Percentiles rank a stretch among this genome's conserved stretches.
These are phyloP conservation scores for Gyrodon lividus DNA, from an alignment of 768 basidiomycete genomes.

Conservation along the genomic window DNA sequence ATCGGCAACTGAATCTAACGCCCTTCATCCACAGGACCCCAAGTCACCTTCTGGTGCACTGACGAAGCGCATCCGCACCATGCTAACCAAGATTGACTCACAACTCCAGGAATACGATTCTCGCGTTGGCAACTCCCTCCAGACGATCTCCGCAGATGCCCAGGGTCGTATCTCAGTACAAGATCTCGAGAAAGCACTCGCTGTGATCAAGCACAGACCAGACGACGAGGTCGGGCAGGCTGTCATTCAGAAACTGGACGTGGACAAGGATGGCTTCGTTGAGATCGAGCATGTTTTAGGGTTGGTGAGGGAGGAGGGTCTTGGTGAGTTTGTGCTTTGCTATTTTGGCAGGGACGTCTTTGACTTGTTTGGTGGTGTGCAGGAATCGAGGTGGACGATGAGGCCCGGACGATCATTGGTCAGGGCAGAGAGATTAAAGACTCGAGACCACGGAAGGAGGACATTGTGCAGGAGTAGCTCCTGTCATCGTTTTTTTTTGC, in stretches of 20 bases:
- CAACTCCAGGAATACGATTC: slow-evolving; percentile 92
- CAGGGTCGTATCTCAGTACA: slow-evolving; percentile 87
- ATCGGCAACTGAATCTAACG: slow-evolving; percentile 1
- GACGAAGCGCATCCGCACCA: slow-evolving; percentile 91
- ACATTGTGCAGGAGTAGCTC: slow-evolving; percentile 78
- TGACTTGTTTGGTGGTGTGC: slow-evolving; percentile 10
- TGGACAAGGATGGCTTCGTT: slow-evolving; percentile 94
- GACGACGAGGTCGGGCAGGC: slow-evolving; percentile 85
- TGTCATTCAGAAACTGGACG: slow-evolving; percentile 91
- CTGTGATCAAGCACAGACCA: slow-evolving; percentile 91
- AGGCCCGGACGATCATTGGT: slow-evolving; percentile 77
- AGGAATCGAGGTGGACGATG: slow-evolving; percentile 86
- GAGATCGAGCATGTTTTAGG: slow-evolving; percentile 93
- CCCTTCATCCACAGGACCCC: slow-evolving; percentile 52
- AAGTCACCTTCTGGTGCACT: slow-evolving; percentile 82
- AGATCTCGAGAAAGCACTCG: slow-evolving; percentile 87
- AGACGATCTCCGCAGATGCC: slow-evolving; percentile 81
- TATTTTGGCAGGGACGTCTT: background rate
- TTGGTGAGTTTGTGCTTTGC: slow-evolving; percentile 48
- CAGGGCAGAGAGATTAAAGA: slow-evolving; percentile 82
- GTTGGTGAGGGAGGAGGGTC: slow-evolving; percentile 82
- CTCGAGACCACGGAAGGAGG: slow-evolving; percentile 87
- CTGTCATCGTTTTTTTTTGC: background rate
- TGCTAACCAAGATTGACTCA: slow-evolving; percentile 93
- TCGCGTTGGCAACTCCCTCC: slow-evolving; percentile 79